Conservation (phyloP, 1,284 basidiomycete species). For the Athelia sp. region DNA sequence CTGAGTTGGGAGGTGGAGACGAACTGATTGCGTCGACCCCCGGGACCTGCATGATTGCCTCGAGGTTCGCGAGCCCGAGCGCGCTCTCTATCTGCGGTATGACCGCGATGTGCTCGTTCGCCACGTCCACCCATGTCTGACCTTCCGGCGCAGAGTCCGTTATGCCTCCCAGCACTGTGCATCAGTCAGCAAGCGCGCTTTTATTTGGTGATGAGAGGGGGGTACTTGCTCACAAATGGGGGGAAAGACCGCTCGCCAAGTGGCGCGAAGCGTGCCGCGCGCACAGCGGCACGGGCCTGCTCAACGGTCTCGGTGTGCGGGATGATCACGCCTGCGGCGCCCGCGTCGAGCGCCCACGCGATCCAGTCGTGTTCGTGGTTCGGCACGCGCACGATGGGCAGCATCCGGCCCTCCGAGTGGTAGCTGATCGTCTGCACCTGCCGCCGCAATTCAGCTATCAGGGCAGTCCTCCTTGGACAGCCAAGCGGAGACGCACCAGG, state of each 20-base stretch:
- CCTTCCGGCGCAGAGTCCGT: neutral
- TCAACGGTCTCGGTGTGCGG: neutral
- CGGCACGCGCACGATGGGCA: neutral
- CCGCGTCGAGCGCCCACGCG: neutral
- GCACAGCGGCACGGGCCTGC: neutral
- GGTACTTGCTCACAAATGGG: neutral
- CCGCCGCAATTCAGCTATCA: too few relatives aligned
- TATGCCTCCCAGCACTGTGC: neutral
- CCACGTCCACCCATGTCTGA: neutral
- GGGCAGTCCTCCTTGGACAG: too few relatives aligned
- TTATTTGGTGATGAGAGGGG: neutral
- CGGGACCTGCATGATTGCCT: neutral
- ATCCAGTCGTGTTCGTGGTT: neutral
- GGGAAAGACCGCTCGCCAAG: neutral
- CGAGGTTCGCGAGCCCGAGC: neutral
- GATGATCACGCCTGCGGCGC: neutral
- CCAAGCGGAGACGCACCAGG: neutral
- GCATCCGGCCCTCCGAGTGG: neutral
- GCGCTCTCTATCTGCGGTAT: constrained; percentile 1
- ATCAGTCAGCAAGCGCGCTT: too few relatives aligned
- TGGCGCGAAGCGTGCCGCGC: neutral
- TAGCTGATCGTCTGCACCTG: neutral
- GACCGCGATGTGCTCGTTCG: neutral
- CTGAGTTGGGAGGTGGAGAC: too few relatives aligned
- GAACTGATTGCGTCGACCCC: neutral